phyloP scores from a whole-genome alignment of 345 rosid species.

The Eucalyptus sideroxylon region DNA sequence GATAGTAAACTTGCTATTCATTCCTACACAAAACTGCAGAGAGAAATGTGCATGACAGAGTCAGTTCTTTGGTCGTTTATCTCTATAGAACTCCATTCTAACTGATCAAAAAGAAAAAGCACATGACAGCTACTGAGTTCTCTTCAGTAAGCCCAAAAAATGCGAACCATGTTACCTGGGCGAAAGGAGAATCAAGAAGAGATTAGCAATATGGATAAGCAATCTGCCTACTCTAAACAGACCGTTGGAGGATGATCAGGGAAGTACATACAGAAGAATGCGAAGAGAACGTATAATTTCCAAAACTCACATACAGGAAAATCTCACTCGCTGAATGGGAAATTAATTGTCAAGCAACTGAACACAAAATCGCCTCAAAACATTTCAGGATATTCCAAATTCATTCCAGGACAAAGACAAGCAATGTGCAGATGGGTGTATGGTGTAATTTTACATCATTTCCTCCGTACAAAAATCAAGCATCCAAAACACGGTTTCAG shows the following conservation, averaged over 20 bases:
- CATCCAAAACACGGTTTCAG: not conserved
- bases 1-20: not conserved
- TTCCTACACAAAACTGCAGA: not conserved
- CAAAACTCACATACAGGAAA: not conserved
- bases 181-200: not conserved
- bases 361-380: not conserved
- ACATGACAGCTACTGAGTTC: not conserved
- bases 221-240: too few relatives aligned
- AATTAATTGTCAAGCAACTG: not conserved
- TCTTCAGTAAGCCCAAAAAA: not conserved
- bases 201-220: not conserved
- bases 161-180: not conserved
- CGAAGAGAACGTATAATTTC: not conserved
- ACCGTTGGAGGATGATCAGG: not conserved
- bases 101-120: not conserved
- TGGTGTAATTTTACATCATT: not conserved
- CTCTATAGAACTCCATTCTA: fast-evolving
- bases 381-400: not conserved
- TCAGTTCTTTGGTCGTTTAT: not conserved
- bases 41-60: not conserved
- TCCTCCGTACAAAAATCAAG: not conserved
- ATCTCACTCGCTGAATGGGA: not conserved
- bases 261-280: not conserved
- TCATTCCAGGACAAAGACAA: not conserved
- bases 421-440: not conserved